Evolutionary conservation across 2,329 filamentous ascomycete species (phyloP), one percentile per base, ranked within the genome.

Genomic region (Sarocladium kiliense): DNA sequence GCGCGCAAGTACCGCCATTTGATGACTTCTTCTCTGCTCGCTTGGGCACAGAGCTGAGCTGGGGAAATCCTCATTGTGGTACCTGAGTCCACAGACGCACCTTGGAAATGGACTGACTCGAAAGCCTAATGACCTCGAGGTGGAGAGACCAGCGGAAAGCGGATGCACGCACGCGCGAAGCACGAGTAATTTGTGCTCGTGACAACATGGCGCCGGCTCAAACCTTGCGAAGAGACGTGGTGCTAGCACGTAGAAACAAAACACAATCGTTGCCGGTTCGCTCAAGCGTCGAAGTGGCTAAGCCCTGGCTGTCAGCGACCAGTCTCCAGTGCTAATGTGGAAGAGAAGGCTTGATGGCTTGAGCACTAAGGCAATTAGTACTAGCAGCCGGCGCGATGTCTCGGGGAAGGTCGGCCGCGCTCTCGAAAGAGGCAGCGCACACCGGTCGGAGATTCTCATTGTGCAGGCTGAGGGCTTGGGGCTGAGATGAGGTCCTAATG

Each of bases 131-230:
- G 9, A n/a, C 12, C 4, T 47, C 14, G 25, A 30, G 23, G 44
- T 47, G 44, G 44, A 47, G 44, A 47, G 44, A 23, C 4, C 12
- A 23, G 44, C 12, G 25, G n/a, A 30, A 30, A 47, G n/a, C 25
- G 44, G 44, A 47, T 47, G 25, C 23, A 47, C 44, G 25, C 44
- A 47, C 44, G 44, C 44, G 44, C 23, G 7, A 47, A 27, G 21
- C 44, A 47, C 44, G 44, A 47, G 44, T 47, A 47, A 47, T 47
- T 47, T 27, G 44, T 47, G 5, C 44, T 47, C 44, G 44, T 47
- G 44, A 47, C 44, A n/a, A 30, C 10, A 47, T 9, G 16, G 44
- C 21, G 25, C 44, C 44, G 44, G 44, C 25, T 7, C 25, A 47
- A 47, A 47, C 44, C 44, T 47, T 23, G 41, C 18, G 41, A 25